A percentile compares a stretch with the other conserved stretches of the same genome.
phyloP scores from a whole-genome alignment of 2,329 filamentous ascomycete genomes.

The Talaromyces atroroseus region DNA sequence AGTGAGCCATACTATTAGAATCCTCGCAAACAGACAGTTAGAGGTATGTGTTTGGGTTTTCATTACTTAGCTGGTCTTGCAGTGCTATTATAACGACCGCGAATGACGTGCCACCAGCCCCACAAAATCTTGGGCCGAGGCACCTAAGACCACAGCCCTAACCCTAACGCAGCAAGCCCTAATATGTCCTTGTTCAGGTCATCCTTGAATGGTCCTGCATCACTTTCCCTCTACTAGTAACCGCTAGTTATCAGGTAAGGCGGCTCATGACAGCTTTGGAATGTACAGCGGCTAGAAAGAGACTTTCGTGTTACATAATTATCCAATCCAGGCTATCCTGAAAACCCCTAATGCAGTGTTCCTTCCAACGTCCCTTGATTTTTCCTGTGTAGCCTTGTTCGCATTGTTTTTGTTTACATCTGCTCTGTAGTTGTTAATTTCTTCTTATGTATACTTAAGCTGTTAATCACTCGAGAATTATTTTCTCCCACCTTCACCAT shows the following conservation, averaged over 20 bases:
- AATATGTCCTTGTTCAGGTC: neutral
- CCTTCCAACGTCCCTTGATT: neutral
- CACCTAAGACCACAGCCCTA: neutral
- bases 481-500: neutral
- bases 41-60: no score
- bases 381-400: neutral
- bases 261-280: neutral
- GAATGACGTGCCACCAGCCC: no score
- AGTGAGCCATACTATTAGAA: neutral
- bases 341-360: neutral
- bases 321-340: neutral
- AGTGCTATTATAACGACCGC: no score
- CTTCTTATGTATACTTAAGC: neutral
- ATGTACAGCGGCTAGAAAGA: neutral
- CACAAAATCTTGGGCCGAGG: neutral
- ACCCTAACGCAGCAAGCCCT: neutral
- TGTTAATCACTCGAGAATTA: neutral
- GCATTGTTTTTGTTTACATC: neutral
- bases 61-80: no score
- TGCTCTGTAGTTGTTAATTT: neutral
- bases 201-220: neutral
- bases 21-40: neutral
- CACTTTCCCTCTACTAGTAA: no score
- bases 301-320: neutral
- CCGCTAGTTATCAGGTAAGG: no score